Percentiles rank a stretch among this genome's conserved stretches.
Conservation (phyloP, 495 filamentous ascomycete species). For the Penicillium cosmopolitanum region DNA sequence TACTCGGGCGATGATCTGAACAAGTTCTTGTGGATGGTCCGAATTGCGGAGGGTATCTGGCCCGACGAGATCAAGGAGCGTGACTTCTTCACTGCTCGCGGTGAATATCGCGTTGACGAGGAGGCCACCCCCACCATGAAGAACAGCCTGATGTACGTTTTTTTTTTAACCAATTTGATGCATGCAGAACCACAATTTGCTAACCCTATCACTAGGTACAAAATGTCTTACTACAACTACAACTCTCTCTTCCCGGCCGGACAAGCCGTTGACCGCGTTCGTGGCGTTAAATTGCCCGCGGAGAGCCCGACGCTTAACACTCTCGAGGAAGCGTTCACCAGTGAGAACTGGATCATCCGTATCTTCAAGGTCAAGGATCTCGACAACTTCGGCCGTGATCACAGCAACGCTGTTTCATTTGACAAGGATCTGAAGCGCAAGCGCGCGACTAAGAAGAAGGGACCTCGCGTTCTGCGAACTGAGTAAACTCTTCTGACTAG, state of each 20-base stretch:
- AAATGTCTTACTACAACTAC: slow-evolving; percentile 99
- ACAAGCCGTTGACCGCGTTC: slow-evolving; percentile 90
- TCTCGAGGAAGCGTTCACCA: slow-evolving; percentile 96
- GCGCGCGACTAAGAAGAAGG: slow-evolving; percentile 78
- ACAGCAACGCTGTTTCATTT: slow-evolving; percentile 81
- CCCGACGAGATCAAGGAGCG: slow-evolving; percentile 98
- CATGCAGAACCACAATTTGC: slow-evolving; percentile 38
- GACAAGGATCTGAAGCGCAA: slow-evolving; percentile 95
- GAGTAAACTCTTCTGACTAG: slow-evolving; percentile 59
- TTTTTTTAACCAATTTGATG: slow-evolving; percentile 3
- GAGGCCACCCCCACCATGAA: slow-evolving; percentile 97
- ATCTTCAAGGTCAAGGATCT: slow-evolving; percentile 99
- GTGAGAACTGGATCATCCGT: slow-evolving; percentile 99
- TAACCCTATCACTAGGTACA: slow-evolving; percentile 70
- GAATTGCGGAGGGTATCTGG: slow-evolving; percentile 99
- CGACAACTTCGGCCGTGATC: slow-evolving; percentile 92
- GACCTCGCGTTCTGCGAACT: slow-evolving; percentile 77
- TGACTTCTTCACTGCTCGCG: slow-evolving; percentile 91
- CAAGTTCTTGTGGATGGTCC: slow-evolving; percentile 99
- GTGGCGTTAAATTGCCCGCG: slow-evolving; percentile 77
- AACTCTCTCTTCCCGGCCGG: slow-evolving; percentile 88
- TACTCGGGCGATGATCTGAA: slow-evolving; percentile 99
- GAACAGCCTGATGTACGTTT: slow-evolving; percentile 93
- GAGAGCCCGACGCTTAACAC: slow-evolving; percentile 85
- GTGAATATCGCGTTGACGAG: slow-evolving; percentile 94